Base-by-base conservation (phyloP, 148 eudicot genomes). In the Camellia sinensis region DNA sequence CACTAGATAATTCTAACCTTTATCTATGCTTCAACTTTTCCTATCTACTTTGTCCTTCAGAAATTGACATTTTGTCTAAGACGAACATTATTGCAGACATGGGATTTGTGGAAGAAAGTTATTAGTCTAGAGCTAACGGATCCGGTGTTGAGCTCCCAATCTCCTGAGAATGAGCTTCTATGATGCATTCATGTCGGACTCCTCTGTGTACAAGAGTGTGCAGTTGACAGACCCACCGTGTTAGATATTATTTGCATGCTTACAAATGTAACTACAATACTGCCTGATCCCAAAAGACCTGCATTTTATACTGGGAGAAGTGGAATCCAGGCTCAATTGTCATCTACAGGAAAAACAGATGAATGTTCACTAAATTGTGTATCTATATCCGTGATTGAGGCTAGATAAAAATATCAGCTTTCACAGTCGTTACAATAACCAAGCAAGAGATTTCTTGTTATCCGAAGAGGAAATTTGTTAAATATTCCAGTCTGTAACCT, bases 181-280 rank as follows among this genome's bases (percentile, higher is more conserved):
- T 11, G 61, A 54, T 73, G 76, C 61, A 73, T 73, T 73, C 76
- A 73, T n/a, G 76, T 73, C 13, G 76, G 76, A n/a, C 76, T 73
- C 61, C 60, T 73, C 2, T 73, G 76, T 73, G 76, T 53, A 19
- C 62, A 73, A 53, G 76, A 73, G 6, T 37, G 60, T 73, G 62
- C 43, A 12, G 10, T 2, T 6, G 76, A 73, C 62, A 8, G 76
- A 73, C 76, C 76, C 41, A 52, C 76, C 6, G 44, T 73, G 76
- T 73, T 63, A 9, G 61, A 73, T 50, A 19, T 73, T 52, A 22
- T 73, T 19, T 21, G 13, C 14, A 73, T 73, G 76, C 63, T 73
- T 21, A 52, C 76, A 52, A 73, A 73, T 73, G 76, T 52, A 54
- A 73, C 56, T 53, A 52, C 19, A 52, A 6, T 13, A 52, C 76